Percentiles rank a stretch among this genome's conserved stretches.
phyloP scores from a whole-genome alignment of 768 basidiomycete species.

The Agaricus subrufescens region DNA sequence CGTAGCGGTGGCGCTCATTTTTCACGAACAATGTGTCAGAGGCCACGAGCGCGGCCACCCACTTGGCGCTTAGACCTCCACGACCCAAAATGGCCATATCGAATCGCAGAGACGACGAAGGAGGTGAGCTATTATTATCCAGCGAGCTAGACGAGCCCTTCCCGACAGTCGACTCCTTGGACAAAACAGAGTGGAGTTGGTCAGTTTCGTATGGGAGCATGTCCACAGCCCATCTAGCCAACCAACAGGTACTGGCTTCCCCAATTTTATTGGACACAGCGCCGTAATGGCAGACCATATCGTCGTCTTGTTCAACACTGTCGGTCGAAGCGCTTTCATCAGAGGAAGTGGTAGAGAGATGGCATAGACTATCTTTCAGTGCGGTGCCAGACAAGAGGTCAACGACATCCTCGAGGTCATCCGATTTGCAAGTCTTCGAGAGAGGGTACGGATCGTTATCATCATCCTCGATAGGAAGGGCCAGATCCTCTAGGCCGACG shows the following conservation, averaged over 20 bases:
- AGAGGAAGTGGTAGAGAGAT: conserved; percentile 8
- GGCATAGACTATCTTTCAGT: conserved; percentile 4
- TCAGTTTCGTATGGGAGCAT: conserved; percentile 63
- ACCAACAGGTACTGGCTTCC: conserved; percentile 84
- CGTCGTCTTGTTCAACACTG: conserved; percentile 14
- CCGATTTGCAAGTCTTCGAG: conserved; percentile 6
- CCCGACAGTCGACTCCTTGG: conserved; percentile 17
- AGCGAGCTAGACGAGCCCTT: background rate
- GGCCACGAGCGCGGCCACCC: conserved; percentile 70
- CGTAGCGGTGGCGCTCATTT: conserved; percentile 77
- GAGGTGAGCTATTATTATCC: background rate
- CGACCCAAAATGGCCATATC: conserved; percentile 66
- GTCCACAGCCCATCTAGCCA: conserved; percentile 81
- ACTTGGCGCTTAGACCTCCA: conserved; percentile 66
- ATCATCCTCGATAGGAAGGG: conserved; percentile 40
- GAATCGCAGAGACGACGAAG: background rate
- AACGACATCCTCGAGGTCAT: conserved; percentile 14
- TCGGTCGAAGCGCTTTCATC: conserved; percentile 14
- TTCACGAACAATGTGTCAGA: conserved; percentile 78
- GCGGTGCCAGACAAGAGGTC: conserved; percentile 7
- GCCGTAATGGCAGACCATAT: conserved; percentile 70
- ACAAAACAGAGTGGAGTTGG: conserved; percentile 12
- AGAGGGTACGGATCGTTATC: background rate
- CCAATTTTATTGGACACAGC: conserved; percentile 88
- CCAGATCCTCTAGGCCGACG: conserved; percentile 67